phyloP scores from a whole-genome alignment of 371 early-diverging fungal species.

The Dinochytrium kinnereticum region DNA sequence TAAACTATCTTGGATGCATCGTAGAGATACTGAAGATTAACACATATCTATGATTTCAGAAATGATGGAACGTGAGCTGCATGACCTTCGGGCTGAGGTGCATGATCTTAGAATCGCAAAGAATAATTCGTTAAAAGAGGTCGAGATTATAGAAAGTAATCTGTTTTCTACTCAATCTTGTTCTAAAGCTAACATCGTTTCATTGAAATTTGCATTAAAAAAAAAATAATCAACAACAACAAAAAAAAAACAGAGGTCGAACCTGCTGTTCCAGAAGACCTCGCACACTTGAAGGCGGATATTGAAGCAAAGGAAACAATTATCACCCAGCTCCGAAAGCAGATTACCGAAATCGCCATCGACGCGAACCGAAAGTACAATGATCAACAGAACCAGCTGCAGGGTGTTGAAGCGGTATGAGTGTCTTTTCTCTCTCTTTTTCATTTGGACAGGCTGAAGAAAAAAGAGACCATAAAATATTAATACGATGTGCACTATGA shows the following conservation, averaged over 20 bases:
- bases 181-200: too few species aligned
- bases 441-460: constrained; percentile 13
- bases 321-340: constrained; percentile 36
- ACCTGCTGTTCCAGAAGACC: constrained; percentile 34
- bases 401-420: constrained; percentile 59
- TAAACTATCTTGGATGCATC: constrained; percentile 19
- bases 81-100: constrained; percentile 40
- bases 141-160: constrained; percentile 28
- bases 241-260: constrained; percentile 22
- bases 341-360: constrained; percentile 53
- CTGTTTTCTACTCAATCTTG: not conserved
- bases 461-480: too few species aligned
- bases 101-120: constrained; percentile 40
- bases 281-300: constrained; percentile 31
- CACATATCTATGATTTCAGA: constrained; percentile 26
- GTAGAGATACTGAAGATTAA: not conserved
- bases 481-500: too few species aligned
- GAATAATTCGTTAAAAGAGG: constrained; percentile 36
- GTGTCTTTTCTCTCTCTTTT: not conserved
- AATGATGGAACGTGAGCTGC: constrained; percentile 28
- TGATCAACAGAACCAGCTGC: constrained; percentile 61
- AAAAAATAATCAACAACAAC: not conserved
- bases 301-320: constrained; percentile 38
- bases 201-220: not conserved
- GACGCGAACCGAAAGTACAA: constrained; percentile 57